Percentiles rank a stretch among this genome's conserved stretches.
Conservation (phyloP, 495 filamentous ascomycete species). For the Penicillium paxilli region DNA sequence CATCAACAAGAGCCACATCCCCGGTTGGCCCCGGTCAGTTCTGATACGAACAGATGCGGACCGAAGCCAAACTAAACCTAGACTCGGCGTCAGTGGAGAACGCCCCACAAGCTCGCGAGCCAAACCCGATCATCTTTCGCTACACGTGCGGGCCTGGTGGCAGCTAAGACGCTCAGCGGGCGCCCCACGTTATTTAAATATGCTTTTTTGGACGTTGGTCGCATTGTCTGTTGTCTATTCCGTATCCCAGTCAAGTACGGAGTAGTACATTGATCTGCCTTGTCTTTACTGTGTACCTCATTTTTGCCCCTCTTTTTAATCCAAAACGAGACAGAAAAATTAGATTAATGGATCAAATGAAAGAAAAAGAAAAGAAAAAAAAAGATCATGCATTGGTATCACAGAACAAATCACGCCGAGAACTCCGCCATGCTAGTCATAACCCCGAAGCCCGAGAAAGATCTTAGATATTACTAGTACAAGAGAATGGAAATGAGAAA, state of each 20-base stretch:
- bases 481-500: too few species aligned
- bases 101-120: conserved; percentile 2
- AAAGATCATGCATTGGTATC: conserved; percentile 3
- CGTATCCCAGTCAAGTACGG: too few species aligned
- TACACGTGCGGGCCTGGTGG: conserved; percentile 20
- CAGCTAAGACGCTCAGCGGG: conserved; percentile 11
- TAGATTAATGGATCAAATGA: not conserved
- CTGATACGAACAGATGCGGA: not conserved
- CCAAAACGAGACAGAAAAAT: not conserved
- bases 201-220: conserved; percentile 10
- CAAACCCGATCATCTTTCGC: conserved; percentile 1
- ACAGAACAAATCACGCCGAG: conserved; percentile 6
- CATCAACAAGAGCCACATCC: not conserved
- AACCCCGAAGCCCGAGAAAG: not conserved
- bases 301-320: not conserved
- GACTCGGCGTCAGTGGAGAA: not conserved
- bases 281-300: not conserved
- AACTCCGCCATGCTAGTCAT: conserved; percentile 25
- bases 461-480: not conserved
- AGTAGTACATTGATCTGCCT: not conserved
- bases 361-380: not conserved
- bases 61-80: not conserved
- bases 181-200: conserved; percentile 8
- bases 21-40: not conserved
- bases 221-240: not conserved